Percentiles rank a stretch among this genome's conserved stretches.
Conservation (phyloP, 495 filamentous ascomycete genomes). For the Darksidea phi region DNA sequence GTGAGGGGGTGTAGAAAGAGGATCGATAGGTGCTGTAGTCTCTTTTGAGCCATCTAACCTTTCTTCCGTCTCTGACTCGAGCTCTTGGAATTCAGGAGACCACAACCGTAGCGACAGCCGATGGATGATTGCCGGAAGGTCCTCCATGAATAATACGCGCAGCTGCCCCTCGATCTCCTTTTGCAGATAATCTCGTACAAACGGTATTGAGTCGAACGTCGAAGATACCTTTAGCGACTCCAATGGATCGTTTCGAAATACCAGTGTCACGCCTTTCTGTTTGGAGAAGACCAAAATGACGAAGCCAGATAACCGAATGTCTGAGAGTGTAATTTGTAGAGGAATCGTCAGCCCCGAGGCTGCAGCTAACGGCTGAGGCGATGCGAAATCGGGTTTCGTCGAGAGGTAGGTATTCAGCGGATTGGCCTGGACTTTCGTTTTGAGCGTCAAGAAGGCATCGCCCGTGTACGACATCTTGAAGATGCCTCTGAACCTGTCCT, state of each 20-base stretch:
- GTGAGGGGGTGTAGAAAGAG: conserved; percentile 73
- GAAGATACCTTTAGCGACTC: conserved; percentile 98
- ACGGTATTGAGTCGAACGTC: conserved; percentile 97
- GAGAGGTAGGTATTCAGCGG: conserved; percentile 93
- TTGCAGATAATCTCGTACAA: conserved; percentile 94
- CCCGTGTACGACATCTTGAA: conserved; percentile 98
- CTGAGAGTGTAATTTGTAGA: conserved; percentile 90
- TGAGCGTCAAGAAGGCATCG: conserved; percentile 90
- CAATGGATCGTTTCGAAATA: conserved; percentile 96
- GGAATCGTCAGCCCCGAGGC: conserved; percentile 93
- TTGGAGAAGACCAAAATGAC: conserved; percentile 96
- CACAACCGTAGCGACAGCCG: conserved; percentile 84
- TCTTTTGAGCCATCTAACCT: conserved; percentile 49
- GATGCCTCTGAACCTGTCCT: conserved; percentile 95
- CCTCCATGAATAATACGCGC: conserved; percentile 91
- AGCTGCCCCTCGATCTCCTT: conserved; percentile 95
- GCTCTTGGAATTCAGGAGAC: conserved; percentile 78
- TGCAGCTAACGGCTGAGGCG: conserved; percentile 88
- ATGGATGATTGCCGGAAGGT: conserved; percentile 93
- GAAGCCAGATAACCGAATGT: conserved; percentile 95
- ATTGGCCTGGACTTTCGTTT: conserved; percentile 95
- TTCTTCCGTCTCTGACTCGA: conserved; percentile 60
- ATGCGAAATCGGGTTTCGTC: conserved; percentile 86
- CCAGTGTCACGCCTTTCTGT: conserved; percentile 92
- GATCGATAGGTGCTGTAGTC: conserved; percentile 62